These are phyloP conservation scores for Escallonia rubra DNA, from an alignment of 129 eudicot genomes.

Conservation along the genomic window DNA sequence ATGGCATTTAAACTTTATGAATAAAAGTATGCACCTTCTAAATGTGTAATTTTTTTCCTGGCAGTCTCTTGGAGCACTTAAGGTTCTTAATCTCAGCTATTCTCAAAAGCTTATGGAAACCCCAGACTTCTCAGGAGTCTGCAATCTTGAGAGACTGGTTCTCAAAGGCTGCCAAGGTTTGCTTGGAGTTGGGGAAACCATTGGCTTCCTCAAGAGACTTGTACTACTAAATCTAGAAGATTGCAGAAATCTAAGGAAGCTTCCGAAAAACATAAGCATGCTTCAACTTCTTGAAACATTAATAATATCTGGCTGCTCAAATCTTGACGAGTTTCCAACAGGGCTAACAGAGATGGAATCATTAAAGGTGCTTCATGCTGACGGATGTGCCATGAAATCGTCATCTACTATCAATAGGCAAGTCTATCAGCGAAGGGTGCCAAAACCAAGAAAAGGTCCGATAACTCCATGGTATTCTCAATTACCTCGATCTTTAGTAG, in stretches of 20 bases:
- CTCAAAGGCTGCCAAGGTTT: too few relatives aligned
- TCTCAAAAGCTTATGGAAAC: too few relatives aligned
- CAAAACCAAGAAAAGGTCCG: not conserved
- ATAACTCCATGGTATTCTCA: not conserved
- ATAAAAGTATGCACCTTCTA: too few relatives aligned
- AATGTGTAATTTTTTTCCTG: too few relatives aligned
- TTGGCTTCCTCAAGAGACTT: not conserved
- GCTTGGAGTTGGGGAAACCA: constrained; percentile 1
- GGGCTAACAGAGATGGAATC: not conserved
- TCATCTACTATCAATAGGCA: not conserved
- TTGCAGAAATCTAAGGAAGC: constrained; percentile 8
- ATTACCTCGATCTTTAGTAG: not conserved
- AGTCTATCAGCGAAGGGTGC: not conserved
- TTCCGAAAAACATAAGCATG: not conserved
- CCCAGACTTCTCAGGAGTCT: too few relatives aligned
- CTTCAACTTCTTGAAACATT: not conserved
- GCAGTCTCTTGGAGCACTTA: too few relatives aligned
- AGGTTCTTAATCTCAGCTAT: too few relatives aligned
- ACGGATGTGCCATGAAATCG: not conserved
- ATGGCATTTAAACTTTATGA: too few relatives aligned
- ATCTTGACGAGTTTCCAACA: not conserved
- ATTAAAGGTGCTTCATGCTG: not conserved
- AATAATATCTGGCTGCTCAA: constrained; percentile 6
- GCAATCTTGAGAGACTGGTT: too few relatives aligned
- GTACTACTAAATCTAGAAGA: not conserved